Evolutionary conservation across 495 filamentous ascomycete species (phyloP), one percentile per base, ranked within the genome.

Genomic region (Oidiodendron maius): DNA sequence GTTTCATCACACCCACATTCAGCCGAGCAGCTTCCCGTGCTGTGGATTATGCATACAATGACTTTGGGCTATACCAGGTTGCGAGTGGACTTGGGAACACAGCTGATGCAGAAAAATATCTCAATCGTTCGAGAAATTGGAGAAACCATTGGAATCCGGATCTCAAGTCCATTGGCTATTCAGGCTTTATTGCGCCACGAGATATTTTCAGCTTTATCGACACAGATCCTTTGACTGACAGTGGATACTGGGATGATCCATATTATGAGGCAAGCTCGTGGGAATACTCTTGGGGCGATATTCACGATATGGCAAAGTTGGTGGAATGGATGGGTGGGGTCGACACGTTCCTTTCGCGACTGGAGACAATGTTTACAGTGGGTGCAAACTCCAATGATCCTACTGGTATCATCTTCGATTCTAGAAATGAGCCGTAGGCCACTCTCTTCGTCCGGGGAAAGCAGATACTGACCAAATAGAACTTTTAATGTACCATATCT

Each of bases 101-200:
- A 0, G 64, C 62, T 0, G 82, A 85, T 46, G 67, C 72, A 3
- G 23, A 62, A 1, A 84, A 76, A 51, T 88, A 88, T 50, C 67
- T 86, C 23, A 67, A 72, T 44, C 76, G 85, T 2, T 82, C 79
- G 0, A 71, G 75, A 5, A 81, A 85, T 49, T 88, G 85, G 85
- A 70, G 78, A 6, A 85, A 86, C 59, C 83, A 86, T 52, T 89
- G 82, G 82, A 80, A 86, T 60, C 53, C 73, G 0, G 54, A 71
- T 30, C 65, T 71, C 1, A 70, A 67, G 0, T 74, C 76, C 0
- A 61, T 76, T 2, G 71, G 69, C 9, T 85, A 79, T 58, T 66
- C 66, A 0, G 84, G 85, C 10, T 88, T 87, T 61, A 67, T 87
- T 0, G 82, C 77, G 0, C 85, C 85, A 1, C 68, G 80, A 8